These are phyloP conservation scores for Aspergillus calidoustus DNA, from an alignment of 2,329 filamentous ascomycete genomes.

Conservation along the genomic window DNA sequence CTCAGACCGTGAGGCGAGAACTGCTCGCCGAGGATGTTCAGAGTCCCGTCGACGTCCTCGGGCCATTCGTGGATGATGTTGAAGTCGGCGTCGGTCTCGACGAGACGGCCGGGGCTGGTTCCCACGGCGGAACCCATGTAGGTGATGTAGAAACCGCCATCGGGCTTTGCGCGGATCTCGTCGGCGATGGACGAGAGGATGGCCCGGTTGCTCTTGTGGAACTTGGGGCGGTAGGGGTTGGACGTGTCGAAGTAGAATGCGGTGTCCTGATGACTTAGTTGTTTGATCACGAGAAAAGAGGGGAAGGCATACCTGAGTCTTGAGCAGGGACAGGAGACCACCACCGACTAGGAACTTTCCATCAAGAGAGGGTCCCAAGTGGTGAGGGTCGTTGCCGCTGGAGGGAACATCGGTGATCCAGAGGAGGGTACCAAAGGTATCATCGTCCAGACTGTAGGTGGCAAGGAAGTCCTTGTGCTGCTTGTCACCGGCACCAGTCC, in stretches of 20 bases:
- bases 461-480: slow-evolving; percentile 48
- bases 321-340: slow-evolving; percentile 46
- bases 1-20: slow-evolving; percentile 66
- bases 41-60: slow-evolving; percentile 57
- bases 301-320: slow-evolving; percentile 9
- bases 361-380: slow-evolving; percentile 59
- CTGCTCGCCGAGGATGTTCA: slow-evolving; percentile 64
- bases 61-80: slow-evolving; percentile 68
- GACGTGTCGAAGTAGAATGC: slow-evolving; percentile 66
- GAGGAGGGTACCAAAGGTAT: slow-evolving; percentile 65
- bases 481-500: slow-evolving; percentile 65
- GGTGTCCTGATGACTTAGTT: slow-evolving; percentile 52
- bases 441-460: slow-evolving; percentile 44
- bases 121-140: slow-evolving; percentile 66
- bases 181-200: slow-evolving; percentile 64
- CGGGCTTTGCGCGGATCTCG: slow-evolving; percentile 67
- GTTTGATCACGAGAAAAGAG: background rate
- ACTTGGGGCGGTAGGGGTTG: slow-evolving; percentile 63
- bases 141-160: slow-evolving; percentile 64
- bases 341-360: slow-evolving; percentile 63
- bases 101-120: slow-evolving; percentile 62
- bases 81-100: slow-evolving; percentile 63
- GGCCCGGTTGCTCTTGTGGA: slow-evolving; percentile 64
- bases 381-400: slow-evolving; percentile 66
- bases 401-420: slow-evolving; percentile 62